Evolutionary conservation across 1,284 basidiomycete species (phyloP).

Genomic region (Malassezia equina): DNA sequence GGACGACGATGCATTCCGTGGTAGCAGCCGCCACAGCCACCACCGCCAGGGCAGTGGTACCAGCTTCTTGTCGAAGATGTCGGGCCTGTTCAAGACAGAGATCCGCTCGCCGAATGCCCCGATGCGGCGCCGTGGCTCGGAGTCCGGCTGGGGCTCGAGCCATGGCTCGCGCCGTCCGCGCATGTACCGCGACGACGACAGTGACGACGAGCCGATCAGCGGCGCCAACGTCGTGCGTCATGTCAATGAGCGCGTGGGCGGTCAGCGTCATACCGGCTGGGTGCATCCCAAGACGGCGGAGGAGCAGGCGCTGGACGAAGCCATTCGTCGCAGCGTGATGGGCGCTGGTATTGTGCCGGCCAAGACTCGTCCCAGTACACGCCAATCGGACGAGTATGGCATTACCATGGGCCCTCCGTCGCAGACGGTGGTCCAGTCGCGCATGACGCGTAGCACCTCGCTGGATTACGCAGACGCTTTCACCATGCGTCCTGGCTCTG

Average conservation of each 20-base stretch:
- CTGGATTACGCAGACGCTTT: conserved; percentile 3
- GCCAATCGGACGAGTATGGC: neutral
- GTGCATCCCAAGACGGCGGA: neutral
- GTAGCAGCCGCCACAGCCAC: neutral
- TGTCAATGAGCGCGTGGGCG: conserved; percentile 26
- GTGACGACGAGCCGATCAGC: conserved; percentile 31
- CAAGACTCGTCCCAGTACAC: conserved; percentile 1
- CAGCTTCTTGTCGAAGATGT: conserved; percentile 36
- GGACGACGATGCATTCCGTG: neutral
- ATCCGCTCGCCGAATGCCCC: conserved; percentile 7
- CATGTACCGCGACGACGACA: conserved; percentile 12
- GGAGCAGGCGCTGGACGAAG: conserved; percentile 20
- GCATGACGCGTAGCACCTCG: conserved; percentile 8
- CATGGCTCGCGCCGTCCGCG: neutral
- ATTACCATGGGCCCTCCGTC: conserved; percentile 1
- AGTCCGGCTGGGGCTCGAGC: neutral
- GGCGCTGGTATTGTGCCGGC: conserved; percentile 25
- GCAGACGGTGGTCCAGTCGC: neutral
- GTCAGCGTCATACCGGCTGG: too few species aligned
- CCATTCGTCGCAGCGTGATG: conserved; percentile 33
- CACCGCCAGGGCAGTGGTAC: conserved; percentile 15
- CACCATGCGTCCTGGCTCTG: neutral
- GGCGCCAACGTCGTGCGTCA: conserved; percentile 33
- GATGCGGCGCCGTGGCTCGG: neutral
- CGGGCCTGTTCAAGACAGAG: conserved; percentile 44